Base-by-base conservation (phyloP, 1,284 basidiomycete species). In the Inonotus hispidus region DNA sequence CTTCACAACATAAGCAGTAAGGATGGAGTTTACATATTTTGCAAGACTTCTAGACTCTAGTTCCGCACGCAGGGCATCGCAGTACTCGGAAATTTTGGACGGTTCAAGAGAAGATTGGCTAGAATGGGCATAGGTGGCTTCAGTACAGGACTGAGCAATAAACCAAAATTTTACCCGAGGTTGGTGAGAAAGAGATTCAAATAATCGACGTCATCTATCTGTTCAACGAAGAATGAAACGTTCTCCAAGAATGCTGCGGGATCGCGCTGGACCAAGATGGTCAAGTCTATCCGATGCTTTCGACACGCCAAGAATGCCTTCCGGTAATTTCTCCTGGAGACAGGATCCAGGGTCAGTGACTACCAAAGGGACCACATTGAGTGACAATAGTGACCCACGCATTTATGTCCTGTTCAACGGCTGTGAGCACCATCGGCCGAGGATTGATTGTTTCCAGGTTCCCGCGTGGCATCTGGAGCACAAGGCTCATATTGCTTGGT, bases 381-480 rank as follows among this genome's bases (percentile, higher is more conserved):
- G 25, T 58, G 25, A 49, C 29, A 19, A 6, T 52, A 1, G 14
- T 43, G 32, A 75, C 88, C 66, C 68, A 95, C 93, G 71, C 75
- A 53, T 87, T 79, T 11, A 95, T 78, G 69, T 94, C 90, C 54
- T 83, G 77, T 58, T 82, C 80, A 1, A 96, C 87, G 2, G 92
- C 87, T 56, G 88, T 83, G 74, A 98, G 85, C 2, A 98, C 95
- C 63, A 99, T 76, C 1, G 96, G 91, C 37, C 97, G 80, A 1
- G 97, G 97, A 68, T 90, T 93, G 60, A 99, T 88, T 0, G 94
- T 98, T 77, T 99, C 97, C 58, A 99, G 72, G 73, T 99, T 99
- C 0, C 97, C 97, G 66, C 97, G 78, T 0, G 96, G 97, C 95
- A 99, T 99, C 76, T 99, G 97, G 13, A 99, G 75, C 0, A 99